Conservation (phyloP, 2,329 filamentous ascomycete genomes). For the Talaromyces sp. region DNA sequence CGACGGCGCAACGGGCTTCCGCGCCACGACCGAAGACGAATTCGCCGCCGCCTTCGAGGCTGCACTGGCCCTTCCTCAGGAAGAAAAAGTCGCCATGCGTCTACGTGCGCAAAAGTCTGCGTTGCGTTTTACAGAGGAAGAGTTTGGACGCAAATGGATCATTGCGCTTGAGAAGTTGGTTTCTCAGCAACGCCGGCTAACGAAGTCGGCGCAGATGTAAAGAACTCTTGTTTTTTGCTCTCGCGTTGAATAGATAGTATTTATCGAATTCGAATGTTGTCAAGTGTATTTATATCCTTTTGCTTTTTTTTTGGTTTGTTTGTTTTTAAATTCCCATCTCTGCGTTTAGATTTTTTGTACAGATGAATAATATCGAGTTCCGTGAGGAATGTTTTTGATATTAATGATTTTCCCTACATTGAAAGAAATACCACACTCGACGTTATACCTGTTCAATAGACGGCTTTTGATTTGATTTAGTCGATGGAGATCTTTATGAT, state of each 20-base stretch:
- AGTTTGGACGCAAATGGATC: slow-evolving; percentile 77
- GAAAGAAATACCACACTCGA: neutral
- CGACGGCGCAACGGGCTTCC: slow-evolving; percentile 77
- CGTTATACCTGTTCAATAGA: neutral
- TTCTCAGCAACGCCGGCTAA: slow-evolving; percentile 10
- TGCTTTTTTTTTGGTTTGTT: neutral
- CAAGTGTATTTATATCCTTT: neutral
- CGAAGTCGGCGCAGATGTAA: neutral
- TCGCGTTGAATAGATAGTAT: neutral
- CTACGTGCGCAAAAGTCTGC: slow-evolving; percentile 71
- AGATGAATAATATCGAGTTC: neutral
- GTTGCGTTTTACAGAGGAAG: slow-evolving; percentile 78
- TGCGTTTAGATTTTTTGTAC: neutral
- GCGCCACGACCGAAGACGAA: slow-evolving; percentile 70
- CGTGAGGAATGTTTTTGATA: neutral
- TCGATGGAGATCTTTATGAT: too few species aligned
- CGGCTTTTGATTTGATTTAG: too few species aligned
- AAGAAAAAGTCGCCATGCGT: slow-evolving; percentile 69
- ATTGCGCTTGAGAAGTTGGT: slow-evolving; percentile 64
- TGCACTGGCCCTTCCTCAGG: slow-evolving; percentile 59
- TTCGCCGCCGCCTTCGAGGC: slow-evolving; percentile 77
- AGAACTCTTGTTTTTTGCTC: neutral
- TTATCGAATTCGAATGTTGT: neutral
- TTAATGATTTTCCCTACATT: neutral
- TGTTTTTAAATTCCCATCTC: neutral